Evolutionary conservation across 108 stramenopile genomes (phyloP).

Genomic region (Cyclotella choctawhatcheeana): DNA sequence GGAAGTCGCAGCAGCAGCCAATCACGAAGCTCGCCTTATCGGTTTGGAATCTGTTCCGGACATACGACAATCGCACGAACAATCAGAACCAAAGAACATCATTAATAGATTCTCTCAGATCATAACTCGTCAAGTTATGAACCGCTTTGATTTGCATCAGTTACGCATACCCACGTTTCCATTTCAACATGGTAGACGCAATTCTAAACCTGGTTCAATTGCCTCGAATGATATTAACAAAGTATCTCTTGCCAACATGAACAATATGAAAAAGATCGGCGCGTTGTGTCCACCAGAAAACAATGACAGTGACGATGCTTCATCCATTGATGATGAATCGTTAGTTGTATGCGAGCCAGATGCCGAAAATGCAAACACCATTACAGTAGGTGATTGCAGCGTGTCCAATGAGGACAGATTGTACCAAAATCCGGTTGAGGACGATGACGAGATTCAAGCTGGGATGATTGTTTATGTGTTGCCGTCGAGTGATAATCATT

Average conservation of each 20-base stretch:
- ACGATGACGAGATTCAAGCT: slow-evolving; percentile 31
- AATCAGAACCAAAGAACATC: neutral
- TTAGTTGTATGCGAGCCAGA: slow-evolving; percentile 5
- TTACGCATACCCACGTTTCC: slow-evolving; percentile 3
- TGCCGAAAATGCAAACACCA: neutral
- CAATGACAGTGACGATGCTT: neutral
- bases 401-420: neutral
- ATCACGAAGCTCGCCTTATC: no score
- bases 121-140: slow-evolving; percentile 1
- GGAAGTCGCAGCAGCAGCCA: no score
- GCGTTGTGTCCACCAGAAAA: slow-evolving; percentile 40
- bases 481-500: neutral
- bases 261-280: slow-evolving; percentile 22
- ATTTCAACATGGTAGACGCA: slow-evolving; percentile 1
- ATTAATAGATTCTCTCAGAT: slow-evolving; percentile 6
- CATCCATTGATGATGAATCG: neutral
- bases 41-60: neutral
- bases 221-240: neutral
- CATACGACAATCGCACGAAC: neutral
- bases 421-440: neutral
- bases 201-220: slow-evolving; percentile 1
- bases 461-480: slow-evolving; percentile 39
- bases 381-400: neutral
- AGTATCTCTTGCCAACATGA: neutral
- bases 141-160: slow-evolving; percentile 8